A percentile compares a stretch with the other conserved stretches of the same genome.
phyloP scores from a whole-genome alignment of 208 protist species.

The Acanthamoeba healyi region DNA sequence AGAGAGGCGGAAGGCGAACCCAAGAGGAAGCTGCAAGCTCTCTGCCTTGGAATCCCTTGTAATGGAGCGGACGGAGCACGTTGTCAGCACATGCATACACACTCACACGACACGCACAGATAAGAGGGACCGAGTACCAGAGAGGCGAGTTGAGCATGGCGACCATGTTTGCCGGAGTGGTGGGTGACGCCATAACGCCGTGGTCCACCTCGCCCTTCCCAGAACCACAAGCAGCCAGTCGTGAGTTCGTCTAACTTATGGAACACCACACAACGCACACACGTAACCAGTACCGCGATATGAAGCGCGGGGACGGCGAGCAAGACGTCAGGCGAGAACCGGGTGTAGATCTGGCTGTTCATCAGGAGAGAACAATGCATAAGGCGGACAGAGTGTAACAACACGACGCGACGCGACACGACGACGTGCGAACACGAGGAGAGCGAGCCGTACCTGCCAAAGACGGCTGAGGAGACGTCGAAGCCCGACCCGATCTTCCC shows the following conservation, averaged over 20 bases:
- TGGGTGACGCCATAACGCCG: slow-evolving; percentile 78
- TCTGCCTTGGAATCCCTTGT: slow-evolving; percentile 21
- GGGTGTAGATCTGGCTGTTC: slow-evolving; percentile 68
- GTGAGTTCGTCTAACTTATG: slow-evolving; percentile 7
- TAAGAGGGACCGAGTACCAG: too few species aligned
- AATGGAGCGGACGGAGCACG: neutral
- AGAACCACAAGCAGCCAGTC: neutral
- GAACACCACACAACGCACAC: neutral
- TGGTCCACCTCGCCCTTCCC: neutral
- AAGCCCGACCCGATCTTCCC: slow-evolving; percentile 98
- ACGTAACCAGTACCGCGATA: neutral
- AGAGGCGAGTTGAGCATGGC: slow-evolving; percentile 81
- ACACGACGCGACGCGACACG: too few species aligned
- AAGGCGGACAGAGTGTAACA: too few species aligned
- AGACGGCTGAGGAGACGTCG: slow-evolving; percentile 96
- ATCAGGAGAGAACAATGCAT: too few species aligned
- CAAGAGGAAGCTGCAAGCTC: neutral
- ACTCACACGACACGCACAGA: too few species aligned
- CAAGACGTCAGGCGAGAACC: slow-evolving; percentile 80
- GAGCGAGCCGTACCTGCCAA: slow-evolving; percentile 88
- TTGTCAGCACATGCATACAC: neutral
- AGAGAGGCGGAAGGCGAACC: neutral
- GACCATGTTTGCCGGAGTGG: slow-evolving; percentile 71
- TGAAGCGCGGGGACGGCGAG: neutral
- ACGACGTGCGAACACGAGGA: too few species aligned